Conservation (phyloP, 2,329 filamentous ascomycete species). For the Elsinoe australis region DNA sequence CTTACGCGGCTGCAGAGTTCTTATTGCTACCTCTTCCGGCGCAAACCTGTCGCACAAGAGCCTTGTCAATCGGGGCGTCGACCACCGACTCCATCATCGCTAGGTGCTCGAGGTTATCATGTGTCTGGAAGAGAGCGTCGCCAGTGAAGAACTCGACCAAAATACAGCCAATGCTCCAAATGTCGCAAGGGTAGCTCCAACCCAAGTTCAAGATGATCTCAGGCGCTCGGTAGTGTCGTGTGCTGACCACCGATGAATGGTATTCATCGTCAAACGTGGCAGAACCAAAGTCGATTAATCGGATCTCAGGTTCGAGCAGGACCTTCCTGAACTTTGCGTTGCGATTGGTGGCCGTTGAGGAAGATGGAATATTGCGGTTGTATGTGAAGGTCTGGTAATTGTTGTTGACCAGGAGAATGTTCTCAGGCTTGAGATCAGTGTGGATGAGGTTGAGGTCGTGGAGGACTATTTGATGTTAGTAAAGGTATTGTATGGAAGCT, state of each 20-base stretch:
- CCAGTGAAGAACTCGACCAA: slow-evolving; percentile 62
- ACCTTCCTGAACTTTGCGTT: slow-evolving; percentile 56
- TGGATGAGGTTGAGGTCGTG: slow-evolving; percentile 97
- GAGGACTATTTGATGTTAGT: slow-evolving; percentile 54
- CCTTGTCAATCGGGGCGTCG: slow-evolving; percentile 48
- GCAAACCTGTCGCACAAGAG: slow-evolving; percentile 48
- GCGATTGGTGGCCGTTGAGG: slow-evolving; percentile 50
- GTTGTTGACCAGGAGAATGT: slow-evolving; percentile 58
- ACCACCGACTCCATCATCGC: slow-evolving; percentile 63
- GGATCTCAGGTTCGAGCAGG: slow-evolving; percentile 57
- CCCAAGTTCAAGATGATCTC: slow-evolving; percentile 61
- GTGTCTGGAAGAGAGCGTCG: slow-evolving; percentile 60
- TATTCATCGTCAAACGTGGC: slow-evolving; percentile 63
- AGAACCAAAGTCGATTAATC: slow-evolving; percentile 60
- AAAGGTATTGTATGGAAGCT: slow-evolving; percentile 16
- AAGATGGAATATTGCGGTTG: slow-evolving; percentile 59
- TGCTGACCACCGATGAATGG: slow-evolving; percentile 60
- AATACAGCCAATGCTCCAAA: slow-evolving; percentile 64
- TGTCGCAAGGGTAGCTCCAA: slow-evolving; percentile 61
- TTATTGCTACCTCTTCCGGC: slow-evolving; percentile 40
- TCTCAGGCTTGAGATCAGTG: slow-evolving; percentile 66
- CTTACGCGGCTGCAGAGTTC: slow-evolving; percentile 52
- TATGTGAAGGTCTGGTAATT: slow-evolving; percentile 62
- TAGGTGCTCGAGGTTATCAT: slow-evolving; percentile 60
- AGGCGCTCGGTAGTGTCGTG: slow-evolving; percentile 58